These are phyloP conservation scores for Fusarium gaditjirri DNA, from an alignment of 2,329 filamentous ascomycete genomes.

Conservation along the genomic window DNA sequence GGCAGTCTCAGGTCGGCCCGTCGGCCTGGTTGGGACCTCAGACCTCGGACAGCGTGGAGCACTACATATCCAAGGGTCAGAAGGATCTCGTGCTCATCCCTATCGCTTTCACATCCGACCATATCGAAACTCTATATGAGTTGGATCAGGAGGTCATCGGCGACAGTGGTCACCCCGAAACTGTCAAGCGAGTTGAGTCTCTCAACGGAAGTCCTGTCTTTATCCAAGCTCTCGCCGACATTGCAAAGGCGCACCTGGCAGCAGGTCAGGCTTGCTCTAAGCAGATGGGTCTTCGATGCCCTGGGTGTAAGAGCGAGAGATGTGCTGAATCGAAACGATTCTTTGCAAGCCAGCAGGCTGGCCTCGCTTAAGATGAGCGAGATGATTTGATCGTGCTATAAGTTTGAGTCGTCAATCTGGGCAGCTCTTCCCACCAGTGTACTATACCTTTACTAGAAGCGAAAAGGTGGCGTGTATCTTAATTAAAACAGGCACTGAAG, in stretches of 20 bases:
- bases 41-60: conserved; percentile 86
- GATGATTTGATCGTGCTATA: background rate
- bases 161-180: conserved; percentile 80
- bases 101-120: conserved; percentile 98
- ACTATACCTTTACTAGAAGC: conserved; percentile 27
- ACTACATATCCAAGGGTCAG: conserved; percentile 90
- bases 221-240: conserved; percentile 87
- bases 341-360: conserved; percentile 60
- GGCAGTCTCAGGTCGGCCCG: conserved; percentile 98
- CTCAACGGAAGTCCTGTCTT: conserved; percentile 92
- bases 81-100: conserved; percentile 92
- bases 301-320: conserved; percentile 89
- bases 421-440: conserved; percentile 14
- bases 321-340: conserved; percentile 82
- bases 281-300: conserved; percentile 92
- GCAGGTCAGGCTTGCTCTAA: conserved; percentile 74
- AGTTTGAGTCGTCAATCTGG: background rate
- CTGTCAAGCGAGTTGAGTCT: conserved; percentile 89
- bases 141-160: conserved; percentile 95
- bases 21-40: conserved; percentile 96
- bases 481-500: conserved; percentile 25
- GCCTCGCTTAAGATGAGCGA: conserved; percentile 23
- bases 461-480: conserved; percentile 8
- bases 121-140: conserved; percentile 97
- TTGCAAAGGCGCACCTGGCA: conserved; percentile 83